phyloP scores from a whole-genome alignment of 805 yeast genomes.

The Barnettozyma wickerhamii region DNA sequence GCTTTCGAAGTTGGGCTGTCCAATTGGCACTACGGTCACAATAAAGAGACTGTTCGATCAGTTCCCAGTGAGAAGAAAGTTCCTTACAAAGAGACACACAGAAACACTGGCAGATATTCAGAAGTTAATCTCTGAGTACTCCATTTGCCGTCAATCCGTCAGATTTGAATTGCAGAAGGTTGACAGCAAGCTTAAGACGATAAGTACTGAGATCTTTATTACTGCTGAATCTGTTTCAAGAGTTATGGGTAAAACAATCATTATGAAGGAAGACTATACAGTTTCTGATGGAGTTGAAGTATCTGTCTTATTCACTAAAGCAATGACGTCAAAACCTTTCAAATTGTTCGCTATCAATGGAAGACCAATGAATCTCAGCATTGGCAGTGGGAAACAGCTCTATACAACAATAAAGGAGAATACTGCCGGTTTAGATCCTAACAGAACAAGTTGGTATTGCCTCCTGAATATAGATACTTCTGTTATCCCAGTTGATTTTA shows the following conservation, averaged over 20 bases:
- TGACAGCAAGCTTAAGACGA: neutral
- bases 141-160: conserved; percentile 27
- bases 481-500: conserved; percentile 29
- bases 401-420: conserved; percentile 20
- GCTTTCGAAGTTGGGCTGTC: conserved; percentile 16
- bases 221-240: neutral
- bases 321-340: neutral
- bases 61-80: conserved; percentile 31
- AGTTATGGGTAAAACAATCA: neutral
- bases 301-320: neutral
- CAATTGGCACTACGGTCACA: conserved; percentile 33
- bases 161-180: conserved; percentile 26
- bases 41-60: conserved; percentile 29
- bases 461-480: conserved; percentile 21
- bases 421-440: neutral
- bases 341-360: conserved; percentile 1
- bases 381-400: neutral
- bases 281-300: neutral
- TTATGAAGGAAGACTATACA: neutral
- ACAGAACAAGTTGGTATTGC: conserved; percentile 31
- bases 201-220: neutral
- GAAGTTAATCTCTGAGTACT: conserved; percentile 26
- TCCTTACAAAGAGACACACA: conserved; percentile 20
- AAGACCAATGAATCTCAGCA: conserved; percentile 1
- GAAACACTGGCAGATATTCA: conserved; percentile 8